These are phyloP conservation scores for Blastocystis sp. DNA, from an alignment of 352 stramenopile species.

Conservation along the genomic window DNA sequence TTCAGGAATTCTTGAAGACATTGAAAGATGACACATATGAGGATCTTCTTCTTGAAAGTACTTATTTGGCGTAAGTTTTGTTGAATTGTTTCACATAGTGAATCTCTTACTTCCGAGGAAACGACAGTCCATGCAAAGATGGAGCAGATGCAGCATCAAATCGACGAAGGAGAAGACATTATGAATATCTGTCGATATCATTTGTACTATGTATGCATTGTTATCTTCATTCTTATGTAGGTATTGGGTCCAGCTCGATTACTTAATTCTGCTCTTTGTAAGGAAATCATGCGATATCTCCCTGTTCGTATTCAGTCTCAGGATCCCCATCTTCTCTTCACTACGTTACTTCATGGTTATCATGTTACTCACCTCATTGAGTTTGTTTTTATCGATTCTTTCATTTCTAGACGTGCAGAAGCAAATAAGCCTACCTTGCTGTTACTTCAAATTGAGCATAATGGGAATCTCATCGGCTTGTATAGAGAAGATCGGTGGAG, in stretches of 20 bases:
- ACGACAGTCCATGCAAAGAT: neutral
- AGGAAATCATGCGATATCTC: constrained; percentile 5
- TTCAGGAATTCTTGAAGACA: neutral
- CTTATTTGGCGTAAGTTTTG: neutral
- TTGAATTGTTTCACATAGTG: neutral
- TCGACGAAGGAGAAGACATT: constrained; percentile 56
- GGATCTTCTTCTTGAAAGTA: constrained; percentile 1
- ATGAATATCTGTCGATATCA: constrained; percentile 57
- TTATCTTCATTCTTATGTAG: too few relatives aligned
- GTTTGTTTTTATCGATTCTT: neutral
- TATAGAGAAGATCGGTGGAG: constrained; percentile 50
- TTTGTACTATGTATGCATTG: constrained; percentile 3
- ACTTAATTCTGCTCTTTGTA: neutral
- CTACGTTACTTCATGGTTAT: constrained; percentile 37
- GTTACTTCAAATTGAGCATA: constrained; percentile 48
- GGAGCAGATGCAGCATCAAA: constrained; percentile 25
- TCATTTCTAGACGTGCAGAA: neutral
- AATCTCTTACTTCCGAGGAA: neutral
- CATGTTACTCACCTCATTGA: constrained; percentile 38
- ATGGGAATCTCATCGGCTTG: constrained; percentile 34
- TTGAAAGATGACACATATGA: neutral
- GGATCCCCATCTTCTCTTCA: constrained; percentile 33
- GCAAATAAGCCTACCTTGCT: constrained; percentile 12
- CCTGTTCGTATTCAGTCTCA: constrained; percentile 50
- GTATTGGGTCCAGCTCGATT: constrained; percentile 1